Evolutionary conservation across 352 stramenopile species (phyloP).

Genomic region (Globisporangium perplexum): DNA sequence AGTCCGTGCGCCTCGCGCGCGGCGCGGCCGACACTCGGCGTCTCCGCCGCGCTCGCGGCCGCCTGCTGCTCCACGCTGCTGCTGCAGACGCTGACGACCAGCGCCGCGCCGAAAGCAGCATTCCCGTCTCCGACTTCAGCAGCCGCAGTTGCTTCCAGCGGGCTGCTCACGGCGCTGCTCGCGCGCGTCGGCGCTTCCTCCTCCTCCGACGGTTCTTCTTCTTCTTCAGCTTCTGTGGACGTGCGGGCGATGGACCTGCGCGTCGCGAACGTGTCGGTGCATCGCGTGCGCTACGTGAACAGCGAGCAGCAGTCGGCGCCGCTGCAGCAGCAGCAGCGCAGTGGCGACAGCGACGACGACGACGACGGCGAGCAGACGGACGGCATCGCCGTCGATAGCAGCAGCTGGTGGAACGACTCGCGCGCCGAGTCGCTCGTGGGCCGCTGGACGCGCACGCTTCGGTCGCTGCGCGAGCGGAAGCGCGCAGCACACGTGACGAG

Average conservation of each 20-base stretch:
- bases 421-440: conserved; percentile 9
- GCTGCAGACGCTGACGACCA: conserved; percentile 12
- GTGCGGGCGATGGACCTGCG: conserved; percentile 27
- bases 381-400: neutral
- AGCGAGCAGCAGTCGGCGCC: neutral
- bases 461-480: conserved; percentile 9
- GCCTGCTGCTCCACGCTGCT: conserved; percentile 16
- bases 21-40: conserved; percentile 1
- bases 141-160: neutral
- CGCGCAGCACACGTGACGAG: conserved; percentile 23
- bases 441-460: conserved; percentile 7
- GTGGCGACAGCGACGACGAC: conserved; percentile 1
- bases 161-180: conserved; percentile 5
- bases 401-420: conserved; percentile 9
- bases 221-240: conserved; percentile 9
- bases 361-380: neutral
- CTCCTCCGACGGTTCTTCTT: neutral
- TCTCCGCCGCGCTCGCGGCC: conserved; percentile 8
- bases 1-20: neutral
- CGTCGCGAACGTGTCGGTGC: conserved; percentile 52
- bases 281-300: conserved; percentile 47
- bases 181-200: conserved; percentile 11
- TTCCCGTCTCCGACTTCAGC: neutral
- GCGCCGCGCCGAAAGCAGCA: neutral
- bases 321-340: neutral